These are phyloP conservation scores for Nemania diffusa DNA, from an alignment of 2,329 filamentous ascomycete genomes.

Conservation along the genomic window DNA sequence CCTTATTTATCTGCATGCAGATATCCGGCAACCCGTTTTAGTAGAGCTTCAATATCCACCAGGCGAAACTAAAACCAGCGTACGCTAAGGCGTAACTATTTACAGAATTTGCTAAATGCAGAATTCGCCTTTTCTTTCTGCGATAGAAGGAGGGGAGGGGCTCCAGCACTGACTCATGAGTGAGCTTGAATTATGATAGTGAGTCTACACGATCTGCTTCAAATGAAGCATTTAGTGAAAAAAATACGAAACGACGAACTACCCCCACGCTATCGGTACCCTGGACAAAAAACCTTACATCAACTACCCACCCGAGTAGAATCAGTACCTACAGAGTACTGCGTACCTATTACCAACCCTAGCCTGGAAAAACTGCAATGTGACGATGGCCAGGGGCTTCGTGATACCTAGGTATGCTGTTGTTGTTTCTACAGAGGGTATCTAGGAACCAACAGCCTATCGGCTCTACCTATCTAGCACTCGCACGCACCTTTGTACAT, in stretches of 20 bases:
- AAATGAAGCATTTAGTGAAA: neutral
- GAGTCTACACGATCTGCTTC: neutral
- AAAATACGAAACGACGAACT: neutral
- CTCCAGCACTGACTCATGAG: neutral
- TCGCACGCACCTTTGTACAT: neutral
- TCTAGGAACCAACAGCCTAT: neutral
- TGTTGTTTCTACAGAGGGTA: neutral
- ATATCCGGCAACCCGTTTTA: constrained; percentile 1
- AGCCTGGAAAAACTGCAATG: constrained; percentile 7
- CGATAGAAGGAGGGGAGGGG: neutral
- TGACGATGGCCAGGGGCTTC: neutral
- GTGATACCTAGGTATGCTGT: constrained; percentile 5
- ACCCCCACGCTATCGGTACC: constrained; percentile 13
- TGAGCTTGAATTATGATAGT: neutral
- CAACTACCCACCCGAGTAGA: constrained; percentile 10
- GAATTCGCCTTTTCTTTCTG: neutral
- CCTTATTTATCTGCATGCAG: constrained; percentile 15
- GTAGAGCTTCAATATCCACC: constrained; percentile 3
- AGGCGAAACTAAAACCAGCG: neutral
- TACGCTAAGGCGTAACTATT: neutral
- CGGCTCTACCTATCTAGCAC: neutral
- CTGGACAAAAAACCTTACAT: constrained; percentile 11
- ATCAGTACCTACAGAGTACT: neutral
- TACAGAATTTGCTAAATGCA: neutral
- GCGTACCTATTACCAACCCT: neutral